phyloP scores from a whole-genome alignment of 1,139 yeast genomes.

The Kodamaea sp. region DNA sequence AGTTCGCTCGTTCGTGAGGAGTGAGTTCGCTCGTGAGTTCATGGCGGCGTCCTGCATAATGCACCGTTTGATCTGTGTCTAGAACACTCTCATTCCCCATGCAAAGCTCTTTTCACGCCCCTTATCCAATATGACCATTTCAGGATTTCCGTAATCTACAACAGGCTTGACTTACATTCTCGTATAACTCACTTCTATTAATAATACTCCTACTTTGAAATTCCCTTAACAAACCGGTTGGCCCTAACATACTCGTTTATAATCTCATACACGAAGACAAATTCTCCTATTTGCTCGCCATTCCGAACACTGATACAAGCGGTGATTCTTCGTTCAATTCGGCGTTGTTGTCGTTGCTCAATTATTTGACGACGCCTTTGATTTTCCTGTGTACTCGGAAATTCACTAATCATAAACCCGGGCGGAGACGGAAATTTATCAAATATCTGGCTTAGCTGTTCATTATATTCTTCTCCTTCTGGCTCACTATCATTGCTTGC shows the following conservation, averaged over 20 bases:
- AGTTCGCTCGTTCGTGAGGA: too few relatives aligned
- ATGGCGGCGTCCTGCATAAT: too few relatives aligned
- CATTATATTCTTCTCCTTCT: slow-evolving; percentile 14
- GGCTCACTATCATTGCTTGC: slow-evolving; percentile 14
- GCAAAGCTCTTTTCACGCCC: too few relatives aligned
- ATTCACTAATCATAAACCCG: slow-evolving; percentile 60
- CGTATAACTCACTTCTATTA: too few relatives aligned
- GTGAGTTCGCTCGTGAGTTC: too few relatives aligned
- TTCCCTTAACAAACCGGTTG: slow-evolving; percentile 3
- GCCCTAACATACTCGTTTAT: slow-evolving; percentile 14
- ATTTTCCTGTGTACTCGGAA: slow-evolving; percentile 57
- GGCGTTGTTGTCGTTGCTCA: slow-evolving; percentile 12
- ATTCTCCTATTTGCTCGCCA: slow-evolving; percentile 18
- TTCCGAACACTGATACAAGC: slow-evolving; percentile 13
- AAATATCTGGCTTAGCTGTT: slow-evolving; percentile 24
- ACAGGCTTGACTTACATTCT: too few relatives aligned
- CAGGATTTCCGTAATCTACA: too few relatives aligned
- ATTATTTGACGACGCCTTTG: slow-evolving; percentile 11
- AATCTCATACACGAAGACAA: slow-evolving; percentile 15
- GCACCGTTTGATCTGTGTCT: too few relatives aligned
- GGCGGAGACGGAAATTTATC: slow-evolving; percentile 60
- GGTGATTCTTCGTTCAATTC: slow-evolving; percentile 12
- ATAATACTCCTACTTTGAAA: not conserved
- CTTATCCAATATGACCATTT: too few relatives aligned
- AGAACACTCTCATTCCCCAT: too few relatives aligned